Evolutionary conservation across 2,329 filamentous ascomycete species (phyloP).

Genomic region (Emericellopsis atlantica): DNA sequence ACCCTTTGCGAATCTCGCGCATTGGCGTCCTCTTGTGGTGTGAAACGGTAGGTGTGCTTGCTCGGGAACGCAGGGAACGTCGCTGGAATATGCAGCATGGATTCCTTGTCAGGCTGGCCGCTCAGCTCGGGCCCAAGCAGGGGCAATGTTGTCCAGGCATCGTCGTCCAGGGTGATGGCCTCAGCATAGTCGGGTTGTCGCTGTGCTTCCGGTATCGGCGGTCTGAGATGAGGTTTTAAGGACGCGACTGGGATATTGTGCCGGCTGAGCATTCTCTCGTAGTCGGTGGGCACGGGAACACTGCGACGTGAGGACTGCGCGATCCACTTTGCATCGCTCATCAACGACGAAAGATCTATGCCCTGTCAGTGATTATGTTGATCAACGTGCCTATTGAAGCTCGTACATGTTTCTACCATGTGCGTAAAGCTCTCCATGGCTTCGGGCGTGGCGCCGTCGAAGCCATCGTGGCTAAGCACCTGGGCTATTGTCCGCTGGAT

Average conservation of each 20-base stretch:
- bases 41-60: conserved; percentile 51
- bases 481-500: conserved; percentile 44
- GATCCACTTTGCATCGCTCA: conserved; percentile 32
- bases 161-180: conserved; percentile 22
- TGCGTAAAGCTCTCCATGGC: conserved; percentile 46
- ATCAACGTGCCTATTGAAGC: background rate
- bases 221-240: conserved; percentile 42
- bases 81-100: conserved; percentile 42
- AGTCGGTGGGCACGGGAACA: conserved; percentile 42
- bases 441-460: conserved; percentile 38
- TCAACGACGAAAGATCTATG: conserved; percentile 35
- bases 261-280: conserved; percentile 35
- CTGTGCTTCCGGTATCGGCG: conserved; percentile 29
- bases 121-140: conserved; percentile 42
- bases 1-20: conserved; percentile 42
- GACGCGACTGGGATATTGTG: conserved; percentile 38
- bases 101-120: conserved; percentile 42
- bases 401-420: conserved; percentile 44
- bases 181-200: conserved; percentile 24
- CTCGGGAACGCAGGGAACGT: conserved; percentile 51
- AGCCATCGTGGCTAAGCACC: conserved; percentile 44
- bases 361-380: too few relatives aligned
- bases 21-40: conserved; percentile 34
- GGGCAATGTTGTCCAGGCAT: conserved; percentile 27
- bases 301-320: conserved; percentile 37